Evolutionary conservation across 176 grass and related monocot genomes (phyloP).

Genomic region (Triticum urartu): DNA sequence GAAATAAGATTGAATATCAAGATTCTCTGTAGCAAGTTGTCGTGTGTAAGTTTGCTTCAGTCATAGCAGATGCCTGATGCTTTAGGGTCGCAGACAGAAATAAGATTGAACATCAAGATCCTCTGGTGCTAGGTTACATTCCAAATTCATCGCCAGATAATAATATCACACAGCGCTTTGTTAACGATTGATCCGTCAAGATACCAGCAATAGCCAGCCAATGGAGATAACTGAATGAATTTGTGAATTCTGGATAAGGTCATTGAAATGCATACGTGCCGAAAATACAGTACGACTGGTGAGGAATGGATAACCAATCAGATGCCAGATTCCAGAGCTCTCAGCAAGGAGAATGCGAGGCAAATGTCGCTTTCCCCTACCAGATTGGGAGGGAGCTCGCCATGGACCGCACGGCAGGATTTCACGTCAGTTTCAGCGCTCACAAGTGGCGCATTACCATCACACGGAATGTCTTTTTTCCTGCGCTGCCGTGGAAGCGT

Average conservation of each 20-base stretch:
- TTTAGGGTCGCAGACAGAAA: not conserved
- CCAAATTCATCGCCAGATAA: not conserved
- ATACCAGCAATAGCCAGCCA: not conserved
- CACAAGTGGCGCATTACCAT: not conserved
- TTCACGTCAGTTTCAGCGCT: not conserved
- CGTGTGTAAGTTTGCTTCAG: not conserved
- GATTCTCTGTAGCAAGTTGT: not conserved
- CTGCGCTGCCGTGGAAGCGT: not conserved
- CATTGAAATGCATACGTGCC: not conserved
- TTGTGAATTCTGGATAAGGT: not conserved
- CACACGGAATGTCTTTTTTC: not conserved
- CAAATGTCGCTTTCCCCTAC: not conserved
- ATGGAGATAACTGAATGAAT: not conserved
- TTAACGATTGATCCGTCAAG: too few relatives aligned
- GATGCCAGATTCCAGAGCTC: not conserved
- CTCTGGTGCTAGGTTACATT: not conserved
- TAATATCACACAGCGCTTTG: not conserved
- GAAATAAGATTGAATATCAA: not conserved
- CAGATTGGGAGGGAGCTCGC: not conserved
- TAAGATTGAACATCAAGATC: not conserved
- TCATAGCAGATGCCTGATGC: not conserved
- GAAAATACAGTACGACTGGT: not conserved
- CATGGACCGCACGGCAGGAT: not conserved
- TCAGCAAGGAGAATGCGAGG: not conserved
- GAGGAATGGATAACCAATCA: constrained; percentile 5